Evolutionary conservation across 2,329 filamentous ascomycete genomes (phyloP).

Genomic region (Bipolaris victoriae): DNA sequence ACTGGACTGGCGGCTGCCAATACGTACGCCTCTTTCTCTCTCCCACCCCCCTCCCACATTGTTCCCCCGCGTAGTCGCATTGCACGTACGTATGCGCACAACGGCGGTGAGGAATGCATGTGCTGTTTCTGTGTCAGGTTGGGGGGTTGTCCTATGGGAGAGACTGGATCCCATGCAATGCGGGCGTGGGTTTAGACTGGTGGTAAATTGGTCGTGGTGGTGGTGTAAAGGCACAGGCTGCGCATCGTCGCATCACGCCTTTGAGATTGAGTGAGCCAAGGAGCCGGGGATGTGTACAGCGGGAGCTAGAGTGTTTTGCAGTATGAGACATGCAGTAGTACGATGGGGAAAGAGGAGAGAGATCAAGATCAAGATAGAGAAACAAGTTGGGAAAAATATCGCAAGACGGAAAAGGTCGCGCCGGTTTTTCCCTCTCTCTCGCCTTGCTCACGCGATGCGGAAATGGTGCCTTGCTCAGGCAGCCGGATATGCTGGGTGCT

Average conservation of each 20-base stretch:
- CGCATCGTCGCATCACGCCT: background rate
- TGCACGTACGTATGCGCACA: background rate
- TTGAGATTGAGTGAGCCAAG: background rate
- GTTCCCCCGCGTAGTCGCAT: background rate
- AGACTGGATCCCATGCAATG: background rate
- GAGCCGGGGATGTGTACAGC: background rate
- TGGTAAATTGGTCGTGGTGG: background rate
- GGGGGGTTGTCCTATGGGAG: background rate
- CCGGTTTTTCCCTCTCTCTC: too few relatives aligned
- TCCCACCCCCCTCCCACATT: background rate
- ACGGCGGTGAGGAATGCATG: slow-evolving; percentile 6
- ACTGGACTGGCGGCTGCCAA: background rate
- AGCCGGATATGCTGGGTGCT: background rate
- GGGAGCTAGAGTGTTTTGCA: background rate
- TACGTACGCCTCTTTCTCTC: background rate
- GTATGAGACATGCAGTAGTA: background rate
- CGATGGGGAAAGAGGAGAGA: too few relatives aligned
- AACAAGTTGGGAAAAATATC: too few relatives aligned
- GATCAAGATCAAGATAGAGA: too few relatives aligned
- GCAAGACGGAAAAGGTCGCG: too few relatives aligned
- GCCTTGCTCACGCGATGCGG: too few relatives aligned
- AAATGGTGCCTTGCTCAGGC: background rate
- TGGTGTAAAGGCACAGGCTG: background rate
- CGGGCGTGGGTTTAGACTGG: background rate
- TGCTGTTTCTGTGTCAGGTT: background rate